Conservation (phyloP, 257 asterid species). For the Primulina huaijiensis region DNA sequence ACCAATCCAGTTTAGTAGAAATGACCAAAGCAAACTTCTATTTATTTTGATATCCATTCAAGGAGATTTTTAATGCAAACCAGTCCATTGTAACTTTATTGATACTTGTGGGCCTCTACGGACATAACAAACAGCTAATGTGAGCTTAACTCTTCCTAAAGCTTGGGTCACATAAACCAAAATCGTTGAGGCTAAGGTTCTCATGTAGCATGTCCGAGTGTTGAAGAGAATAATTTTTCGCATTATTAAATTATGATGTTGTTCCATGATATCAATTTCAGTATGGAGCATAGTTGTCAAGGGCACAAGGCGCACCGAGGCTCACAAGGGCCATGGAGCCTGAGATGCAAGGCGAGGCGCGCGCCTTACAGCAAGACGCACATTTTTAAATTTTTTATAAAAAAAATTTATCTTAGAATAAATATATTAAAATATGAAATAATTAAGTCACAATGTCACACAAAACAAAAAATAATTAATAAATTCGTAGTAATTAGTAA, state of each 20-base stretch:
- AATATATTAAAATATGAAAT: too few species aligned
- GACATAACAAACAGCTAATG: neutral
- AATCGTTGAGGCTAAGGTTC: neutral
- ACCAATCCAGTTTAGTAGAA: neutral
- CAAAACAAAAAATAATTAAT: too few species aligned
- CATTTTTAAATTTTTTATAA: too few species aligned
- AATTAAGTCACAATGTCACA: too few species aligned
- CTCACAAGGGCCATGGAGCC: too few species aligned
- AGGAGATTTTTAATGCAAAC: neutral
- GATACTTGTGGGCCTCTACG: neutral
- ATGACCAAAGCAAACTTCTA: neutral
- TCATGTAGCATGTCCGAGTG: neutral
- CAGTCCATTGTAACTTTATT: neutral
- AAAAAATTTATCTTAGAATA: too few species aligned
- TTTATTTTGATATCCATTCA: neutral
- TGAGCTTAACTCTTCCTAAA: neutral
- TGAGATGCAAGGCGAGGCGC: too few species aligned
- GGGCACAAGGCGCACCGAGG: too few species aligned
- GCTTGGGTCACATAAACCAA: neutral
- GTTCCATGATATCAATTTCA: neutral
- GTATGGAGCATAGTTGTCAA: neutral
- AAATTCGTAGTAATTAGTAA: too few species aligned
- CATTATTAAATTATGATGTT: neutral
- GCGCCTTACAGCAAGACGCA: too few species aligned
- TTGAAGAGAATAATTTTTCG: neutral